phyloP scores from a whole-genome alignment of 2,329 filamentous ascomycete species.

The Ophiocordyceps camponoti-rufipedis region DNA sequence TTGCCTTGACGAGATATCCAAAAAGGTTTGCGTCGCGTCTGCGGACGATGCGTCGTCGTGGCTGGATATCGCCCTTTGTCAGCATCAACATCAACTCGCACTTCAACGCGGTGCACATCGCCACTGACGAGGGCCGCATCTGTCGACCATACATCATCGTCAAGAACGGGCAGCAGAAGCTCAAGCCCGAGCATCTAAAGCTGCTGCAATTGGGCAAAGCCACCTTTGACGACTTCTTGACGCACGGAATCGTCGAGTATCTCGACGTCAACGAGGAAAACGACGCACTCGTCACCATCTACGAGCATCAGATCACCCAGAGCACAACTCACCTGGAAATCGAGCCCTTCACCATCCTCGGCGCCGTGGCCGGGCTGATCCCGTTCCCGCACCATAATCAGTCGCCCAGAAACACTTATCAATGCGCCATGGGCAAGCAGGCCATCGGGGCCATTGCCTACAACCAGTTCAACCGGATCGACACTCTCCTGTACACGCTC shows the following conservation, averaged over 20 bases:
- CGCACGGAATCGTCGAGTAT: conserved; percentile 82
- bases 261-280: conserved; percentile 98
- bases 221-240: conserved; percentile 87
- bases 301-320: conserved; percentile 66
- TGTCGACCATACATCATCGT: conserved; percentile 93
- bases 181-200: conserved; percentile 61
- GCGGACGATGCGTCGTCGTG: conserved; percentile 70
- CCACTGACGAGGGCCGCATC: conserved; percentile 91
- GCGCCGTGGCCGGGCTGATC: conserved; percentile 88
- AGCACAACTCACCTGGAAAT: conserved; percentile 91
- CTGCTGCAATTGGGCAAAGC: conserved; percentile 68
- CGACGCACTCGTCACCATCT: conserved; percentile 80
- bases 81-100: conserved; percentile 93
- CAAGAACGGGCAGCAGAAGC: conserved; percentile 66
- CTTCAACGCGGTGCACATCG: conserved; percentile 81
- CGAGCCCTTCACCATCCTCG: conserved; percentile 91
- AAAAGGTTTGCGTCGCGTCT: conserved; percentile 77
- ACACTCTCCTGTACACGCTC: conserved; percentile 88
- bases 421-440: conserved; percentile 99
- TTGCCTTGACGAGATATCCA: conserved; percentile 70
- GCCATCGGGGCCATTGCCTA: conserved; percentile 96
- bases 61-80: conserved; percentile 87
- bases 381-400: conserved; percentile 98
- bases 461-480: conserved; percentile 94
- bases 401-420: conserved; percentile 94